A percentile compares a stretch with the other conserved stretches of the same genome.
Conservation (phyloP, 2,329 filamentous ascomycete genomes). For the Exophiala dermatitidis region DNA sequence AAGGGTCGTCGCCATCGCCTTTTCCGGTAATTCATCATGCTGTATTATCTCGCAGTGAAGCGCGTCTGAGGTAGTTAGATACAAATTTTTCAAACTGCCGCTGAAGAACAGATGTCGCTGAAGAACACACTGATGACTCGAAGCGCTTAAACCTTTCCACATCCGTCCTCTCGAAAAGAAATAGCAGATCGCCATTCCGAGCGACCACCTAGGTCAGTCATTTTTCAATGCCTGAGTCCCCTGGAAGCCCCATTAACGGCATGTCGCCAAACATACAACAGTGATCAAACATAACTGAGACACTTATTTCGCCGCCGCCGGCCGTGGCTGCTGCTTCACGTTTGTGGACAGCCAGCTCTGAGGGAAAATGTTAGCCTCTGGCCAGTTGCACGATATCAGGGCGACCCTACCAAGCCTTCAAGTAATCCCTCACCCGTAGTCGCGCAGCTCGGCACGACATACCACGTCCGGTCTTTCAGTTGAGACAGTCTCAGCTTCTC, state of each 20-base stretch:
- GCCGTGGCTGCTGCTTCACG: constrained; percentile 53
- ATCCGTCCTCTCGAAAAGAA: constrained; percentile 7
- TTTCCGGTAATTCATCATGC: no score
- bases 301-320: constrained; percentile 17
- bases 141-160: constrained; percentile 10
- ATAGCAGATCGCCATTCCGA: constrained; percentile 16
- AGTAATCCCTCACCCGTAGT: constrained; percentile 74
- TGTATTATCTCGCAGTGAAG: no score
- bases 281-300: background rate
- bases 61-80: no score
- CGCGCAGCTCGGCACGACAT: constrained; percentile 74
- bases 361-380: constrained; percentile 16
- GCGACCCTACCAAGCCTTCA: constrained; percentile 59
- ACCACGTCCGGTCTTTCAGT: constrained; percentile 78
- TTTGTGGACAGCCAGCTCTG: constrained; percentile 75
- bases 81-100: background rate
- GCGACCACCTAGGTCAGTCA: background rate
- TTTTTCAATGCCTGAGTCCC: background rate
- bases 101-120: background rate
- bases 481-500: constrained; percentile 67
- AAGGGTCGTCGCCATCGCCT: no score
- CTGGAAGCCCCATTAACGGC: background rate
- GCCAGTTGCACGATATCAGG: constrained; percentile 2
- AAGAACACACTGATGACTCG: background rate
- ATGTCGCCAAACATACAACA: background rate